Evolutionary conservation across 768 basidiomycete genomes (phyloP), one percentile per base, ranked within the genome.

Genomic region (button mushroom (Agaricus bisporus)): DNA sequence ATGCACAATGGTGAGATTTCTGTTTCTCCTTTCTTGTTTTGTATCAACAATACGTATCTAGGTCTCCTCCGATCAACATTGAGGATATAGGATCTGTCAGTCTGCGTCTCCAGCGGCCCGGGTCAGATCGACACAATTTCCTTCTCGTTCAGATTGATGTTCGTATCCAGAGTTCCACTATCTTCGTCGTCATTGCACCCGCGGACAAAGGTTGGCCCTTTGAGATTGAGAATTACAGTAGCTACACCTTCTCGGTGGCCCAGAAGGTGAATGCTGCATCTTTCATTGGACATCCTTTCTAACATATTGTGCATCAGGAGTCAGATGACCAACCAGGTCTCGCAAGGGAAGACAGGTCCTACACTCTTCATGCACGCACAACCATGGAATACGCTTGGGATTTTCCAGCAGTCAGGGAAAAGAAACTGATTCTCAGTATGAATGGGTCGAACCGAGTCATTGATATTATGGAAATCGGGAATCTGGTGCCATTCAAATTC

Each of bases 401-500:
- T 63, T 82, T 78, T 55, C 97, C 97, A 6, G 89, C 93, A 2
- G 85, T 85, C 1, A 73, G 74, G 43, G 85, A 88, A 60, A 98
- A 95, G 70, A 85, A 82, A 58, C 73, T 99, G 22, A 66, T 82
- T 35, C 72, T 99, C 18, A 65, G 67, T 9, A 76, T 85, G 46
- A 84, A 83, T 41, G 78, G 78, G 20, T 69, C 79, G 49, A 80
- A 78, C 10, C 80, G 91, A 26, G 67, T 75, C 18, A 73, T 98
- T 48, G 95, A 98, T 64, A 85, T 95, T 56, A 86, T 95, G 85
- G 97, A 98, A 67, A 98, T 99, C 18, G 97, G 97, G 25, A 81
- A 88, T 58, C 78, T 95, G 5, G 68, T 90, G 11, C 97, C 97
- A 1, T 95, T 95, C 76, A 91, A 81, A 65, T 91, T 95, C 64